Percentiles rank a stretch among this genome's conserved stretches.
Evolutionary conservation across 2,329 filamentous ascomycete species (phyloP).

Genomic region (Colletotrichum abscissum): DNA sequence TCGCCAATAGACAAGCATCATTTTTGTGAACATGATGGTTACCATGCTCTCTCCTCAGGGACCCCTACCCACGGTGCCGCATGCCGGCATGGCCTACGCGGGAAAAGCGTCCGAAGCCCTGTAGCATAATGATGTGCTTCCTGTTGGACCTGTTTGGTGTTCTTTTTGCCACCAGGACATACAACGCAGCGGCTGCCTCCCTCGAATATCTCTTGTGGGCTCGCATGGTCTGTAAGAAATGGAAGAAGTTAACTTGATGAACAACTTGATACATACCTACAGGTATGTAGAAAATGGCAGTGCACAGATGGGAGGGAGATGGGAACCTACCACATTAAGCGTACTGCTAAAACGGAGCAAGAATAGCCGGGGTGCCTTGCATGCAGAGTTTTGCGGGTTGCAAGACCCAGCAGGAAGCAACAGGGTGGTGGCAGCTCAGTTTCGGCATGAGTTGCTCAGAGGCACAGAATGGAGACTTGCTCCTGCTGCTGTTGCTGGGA

Average conservation of each 20-base stretch:
- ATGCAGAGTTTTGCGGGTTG: conserved; percentile 27
- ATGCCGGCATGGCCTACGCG: no score
- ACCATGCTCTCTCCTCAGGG: no score
- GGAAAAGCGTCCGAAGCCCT: no score
- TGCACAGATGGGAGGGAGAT: not conserved
- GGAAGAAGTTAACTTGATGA: not conserved
- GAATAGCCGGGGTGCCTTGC: conserved; percentile 32
- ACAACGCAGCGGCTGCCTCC: not conserved
- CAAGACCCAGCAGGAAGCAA: not conserved
- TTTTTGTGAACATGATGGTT: no score
- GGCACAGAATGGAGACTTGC: not conserved
- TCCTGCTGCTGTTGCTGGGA: no score
- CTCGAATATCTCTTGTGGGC: not conserved
- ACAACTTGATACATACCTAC: not conserved
- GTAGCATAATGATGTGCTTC: not conserved
- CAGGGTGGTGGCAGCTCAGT: not conserved
- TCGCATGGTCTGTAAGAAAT: not conserved
- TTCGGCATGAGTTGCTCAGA: conserved; percentile 21
- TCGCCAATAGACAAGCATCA: no score
- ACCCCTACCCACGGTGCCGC: no score
- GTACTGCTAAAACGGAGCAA: not conserved
- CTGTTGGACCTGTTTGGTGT: not conserved
- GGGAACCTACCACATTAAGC: not conserved
- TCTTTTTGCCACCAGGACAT: not conserved
- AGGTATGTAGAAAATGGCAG: not conserved